Evolutionary conservation across 257 asterid genomes (phyloP), one percentile per base, ranked within the genome.

Genomic region (Capsicum chinense): DNA sequence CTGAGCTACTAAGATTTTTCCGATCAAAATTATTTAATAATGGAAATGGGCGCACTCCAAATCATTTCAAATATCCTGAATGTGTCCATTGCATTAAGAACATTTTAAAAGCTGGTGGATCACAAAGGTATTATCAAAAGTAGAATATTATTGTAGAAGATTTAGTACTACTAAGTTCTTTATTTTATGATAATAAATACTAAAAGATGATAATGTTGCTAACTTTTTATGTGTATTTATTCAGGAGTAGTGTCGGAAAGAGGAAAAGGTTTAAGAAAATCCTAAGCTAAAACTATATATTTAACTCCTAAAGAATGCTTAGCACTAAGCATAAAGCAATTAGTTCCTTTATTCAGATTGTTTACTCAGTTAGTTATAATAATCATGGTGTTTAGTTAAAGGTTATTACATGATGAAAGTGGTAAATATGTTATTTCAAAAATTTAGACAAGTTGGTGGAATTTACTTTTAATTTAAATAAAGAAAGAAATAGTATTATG

Each of bases 341-440:
- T 33, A 50, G 70, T 62, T 47, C 13, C 76, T 81, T 81, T 81
- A 66, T 81, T 81, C 74, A 81, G 57, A 76, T 42, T 81, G 84
- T 81, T 81, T 60, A 66, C 59, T 81, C n/a, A 81, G 84, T 81
- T 59, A 60, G 84, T 81, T 59, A 60, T n/a, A 10, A 26, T 39
- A 81, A 81, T 81, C 68, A 47, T 47, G 6, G 76, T 62, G 84
- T 81, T 81, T 57, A 81, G 59, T 62, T 81, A 81, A 81, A 81
- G 44, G 58, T 62, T 9, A 62, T 81, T 81, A 19, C 50, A 81
- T 19, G 57, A 74, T 44, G 48, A 76, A 52, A 26, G 26, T 76
- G 21, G 48, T 52, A 13, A 76, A 19, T 21, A 3, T 76, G 26
- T 52, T 3, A 52, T 12, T 52, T 52, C 48, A 63, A 52, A 76